Evolutionary conservation across 2,329 filamentous ascomycete genomes (phyloP), one percentile per base, ranked within the genome.

Genomic region (Cercospora citrullina): DNA sequence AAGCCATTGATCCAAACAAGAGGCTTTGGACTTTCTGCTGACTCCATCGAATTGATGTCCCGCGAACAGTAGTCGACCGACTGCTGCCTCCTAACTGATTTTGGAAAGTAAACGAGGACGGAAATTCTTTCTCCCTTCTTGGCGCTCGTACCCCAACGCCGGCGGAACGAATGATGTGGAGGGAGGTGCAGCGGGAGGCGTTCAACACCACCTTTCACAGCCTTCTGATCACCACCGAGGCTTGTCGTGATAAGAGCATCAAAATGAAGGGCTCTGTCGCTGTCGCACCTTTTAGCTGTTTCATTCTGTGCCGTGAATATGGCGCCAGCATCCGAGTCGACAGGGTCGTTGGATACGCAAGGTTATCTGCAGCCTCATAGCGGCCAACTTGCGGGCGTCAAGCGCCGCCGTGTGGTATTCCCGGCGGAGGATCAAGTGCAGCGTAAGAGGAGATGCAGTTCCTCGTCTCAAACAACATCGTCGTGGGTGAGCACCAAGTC

Each of bases 381-480:
- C 61, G 62, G 66, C 53, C 53, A 18, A 48, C 36, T 33, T 14
- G 45, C 39, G n/a, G 36, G 64, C 45, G 12, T 18, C 6, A 68
- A 68, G 48, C 61, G 66, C 55, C 66, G 66, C 36, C 60, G 57
- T 39, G 42, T 67, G 16, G 60, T 63, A 28, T 67, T 67, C 48
- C 42, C 65, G 65, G 55, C 65, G 14, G 57, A 67, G 23, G 65
- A 59, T 30, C 36, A 63, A 23, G 5, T 2, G 53, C 63, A 59
- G n/a, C 45, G 23, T 31, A 48, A 64, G 18, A 55, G 42, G 31
- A 60, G 28, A 60, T 62, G 55, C 60, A 36, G 28, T 23, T 39
- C 14, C 33, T 59, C 36, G 42, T 30, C 33, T 63, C 30, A 42
- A n/a, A 30, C 30, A 31, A 23, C 30, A 23, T 55, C 30, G 26